Percentiles rank a stretch among this genome's conserved stretches.
Evolutionary conservation across 179 eudicot species (phyloP).

Genomic region (Beta lomatogona): DNA sequence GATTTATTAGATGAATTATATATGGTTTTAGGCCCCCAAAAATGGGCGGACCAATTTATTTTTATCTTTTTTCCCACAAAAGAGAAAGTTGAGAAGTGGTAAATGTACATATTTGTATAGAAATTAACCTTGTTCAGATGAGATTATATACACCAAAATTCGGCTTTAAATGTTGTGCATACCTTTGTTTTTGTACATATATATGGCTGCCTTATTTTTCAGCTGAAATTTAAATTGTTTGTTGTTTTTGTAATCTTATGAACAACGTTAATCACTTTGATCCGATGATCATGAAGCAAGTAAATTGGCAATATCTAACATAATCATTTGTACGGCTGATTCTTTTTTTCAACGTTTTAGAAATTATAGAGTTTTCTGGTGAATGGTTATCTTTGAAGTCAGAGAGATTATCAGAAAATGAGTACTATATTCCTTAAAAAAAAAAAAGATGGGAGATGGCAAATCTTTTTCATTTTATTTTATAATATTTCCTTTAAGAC

Average conservation of each 20-base stretch:
- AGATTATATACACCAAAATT: background rate
- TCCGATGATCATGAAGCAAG: background rate
- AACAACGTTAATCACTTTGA: background rate
- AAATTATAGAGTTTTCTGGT: background rate
- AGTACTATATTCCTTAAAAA: background rate
- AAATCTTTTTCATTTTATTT: no score
- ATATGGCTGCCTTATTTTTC: background rate
- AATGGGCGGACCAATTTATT: background rate
- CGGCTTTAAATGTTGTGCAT: background rate
- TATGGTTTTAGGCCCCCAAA: background rate
- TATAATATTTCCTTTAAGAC: no score
- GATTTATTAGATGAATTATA: background rate
- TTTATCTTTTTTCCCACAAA: background rate
- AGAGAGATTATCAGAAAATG: background rate
- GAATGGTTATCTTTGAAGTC: background rate
- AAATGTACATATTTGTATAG: slow-evolving; percentile 28
- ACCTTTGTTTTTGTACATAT: background rate
- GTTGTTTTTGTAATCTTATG: background rate
- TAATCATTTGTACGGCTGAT: background rate
- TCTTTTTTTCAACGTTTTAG: background rate
- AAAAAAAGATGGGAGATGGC: background rate
- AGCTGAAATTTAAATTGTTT: background rate
- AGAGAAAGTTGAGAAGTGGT: background rate
- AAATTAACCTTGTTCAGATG: slow-evolving; percentile 1
- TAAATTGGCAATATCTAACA: no score